phyloP scores from a whole-genome alignment of 108 stramenopile genomes.

The Nitzschia sp. region DNA sequence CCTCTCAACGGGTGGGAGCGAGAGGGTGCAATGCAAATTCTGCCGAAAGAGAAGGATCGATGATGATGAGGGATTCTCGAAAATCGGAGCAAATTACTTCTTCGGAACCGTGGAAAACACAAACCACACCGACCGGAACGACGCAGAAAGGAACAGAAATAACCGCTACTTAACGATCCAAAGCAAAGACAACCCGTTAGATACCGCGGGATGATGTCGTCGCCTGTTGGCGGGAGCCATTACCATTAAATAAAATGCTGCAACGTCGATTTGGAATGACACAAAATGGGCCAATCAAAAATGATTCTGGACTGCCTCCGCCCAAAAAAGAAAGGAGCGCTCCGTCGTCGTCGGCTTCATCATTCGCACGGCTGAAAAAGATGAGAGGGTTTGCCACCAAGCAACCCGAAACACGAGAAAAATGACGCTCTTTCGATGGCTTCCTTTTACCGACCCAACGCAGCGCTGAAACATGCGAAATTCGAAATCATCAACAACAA shows the following conservation, averaged over 20 bases:
- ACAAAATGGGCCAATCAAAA: slow-evolving; percentile 9
- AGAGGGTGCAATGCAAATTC: too few relatives aligned
- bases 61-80: background rate
- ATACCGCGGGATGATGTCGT: background rate
- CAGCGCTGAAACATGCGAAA: too few relatives aligned
- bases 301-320: slow-evolving; percentile 1
- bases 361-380: too few relatives aligned
- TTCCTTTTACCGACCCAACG: too few relatives aligned
- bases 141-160: slow-evolving; percentile 1
- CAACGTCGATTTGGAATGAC: slow-evolving; percentile 3
- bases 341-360: too few relatives aligned
- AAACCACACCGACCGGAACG: too few relatives aligned
- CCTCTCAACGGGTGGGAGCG: too few relatives aligned
- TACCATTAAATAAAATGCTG: background rate
- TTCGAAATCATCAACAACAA: too few relatives aligned
- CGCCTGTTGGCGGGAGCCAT: background rate
- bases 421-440: background rate
- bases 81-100: background rate
- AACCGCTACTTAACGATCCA: slow-evolving; percentile 13
- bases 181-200: background rate
- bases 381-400: background rate
- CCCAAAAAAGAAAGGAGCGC: background rate
- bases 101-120: too few relatives aligned
- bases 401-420: background rate
- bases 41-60: slow-evolving; percentile 4